phyloP scores from a whole-genome alignment of 179 eudicot genomes.

The Kewa caespitosa region DNA sequence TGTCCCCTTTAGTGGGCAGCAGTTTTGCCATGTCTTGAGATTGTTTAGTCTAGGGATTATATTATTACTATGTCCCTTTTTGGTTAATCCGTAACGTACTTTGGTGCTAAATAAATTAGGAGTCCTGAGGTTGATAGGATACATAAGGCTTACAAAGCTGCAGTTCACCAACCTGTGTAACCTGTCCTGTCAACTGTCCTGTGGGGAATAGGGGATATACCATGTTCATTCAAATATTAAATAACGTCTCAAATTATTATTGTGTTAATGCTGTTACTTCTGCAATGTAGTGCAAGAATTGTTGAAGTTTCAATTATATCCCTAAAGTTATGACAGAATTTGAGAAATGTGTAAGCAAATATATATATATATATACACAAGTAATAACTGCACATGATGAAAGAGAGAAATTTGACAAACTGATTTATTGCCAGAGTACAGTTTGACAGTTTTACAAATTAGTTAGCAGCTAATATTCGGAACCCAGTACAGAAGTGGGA shows the following conservation, averaged over 20 bases:
- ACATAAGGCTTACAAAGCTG: neutral
- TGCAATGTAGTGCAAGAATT: no score
- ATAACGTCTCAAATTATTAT: no score
- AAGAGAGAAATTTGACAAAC: neutral
- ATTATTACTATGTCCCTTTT: neutral
- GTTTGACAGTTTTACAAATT: neutral
- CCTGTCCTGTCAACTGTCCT: no score
- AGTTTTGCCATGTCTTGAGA: neutral
- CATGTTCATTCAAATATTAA: no score
- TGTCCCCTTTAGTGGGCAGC: constrained; percentile 25
- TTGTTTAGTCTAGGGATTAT: neutral
- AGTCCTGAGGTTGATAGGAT: neutral
- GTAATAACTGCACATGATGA: no score
- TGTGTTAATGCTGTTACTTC: no score
- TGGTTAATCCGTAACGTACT: neutral
- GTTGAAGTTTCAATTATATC: no score
- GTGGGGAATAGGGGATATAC: no score
- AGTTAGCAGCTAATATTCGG: neutral
- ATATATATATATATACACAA: no score
- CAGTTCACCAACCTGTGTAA: no score
- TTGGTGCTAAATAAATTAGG: neutral
- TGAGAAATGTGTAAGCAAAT: no score
- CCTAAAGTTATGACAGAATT: no score
- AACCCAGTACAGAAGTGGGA: neutral
- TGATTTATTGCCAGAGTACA: neutral